Percentiles rank a stretch among this genome's conserved stretches.
phyloP scores from a whole-genome alignment of 2,329 filamentous ascomycete species.

The Botrytis deweyae region DNA sequence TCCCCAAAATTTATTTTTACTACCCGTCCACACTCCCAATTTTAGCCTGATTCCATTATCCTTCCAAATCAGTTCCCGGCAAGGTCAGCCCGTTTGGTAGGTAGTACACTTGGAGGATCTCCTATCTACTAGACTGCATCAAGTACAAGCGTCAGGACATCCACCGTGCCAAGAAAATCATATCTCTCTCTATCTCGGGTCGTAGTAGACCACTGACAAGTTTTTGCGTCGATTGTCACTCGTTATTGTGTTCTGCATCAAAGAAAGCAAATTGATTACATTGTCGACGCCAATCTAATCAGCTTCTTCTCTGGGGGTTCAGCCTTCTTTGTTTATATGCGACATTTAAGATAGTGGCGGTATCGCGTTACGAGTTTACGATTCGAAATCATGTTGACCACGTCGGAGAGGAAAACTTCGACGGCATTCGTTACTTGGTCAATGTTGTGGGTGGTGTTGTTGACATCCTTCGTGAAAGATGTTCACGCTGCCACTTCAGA shows the following conservation, averaged over 20 bases:
- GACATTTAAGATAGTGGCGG: conserved; percentile 1
- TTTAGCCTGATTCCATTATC: not conserved
- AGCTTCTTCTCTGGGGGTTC: conserved; percentile 8
- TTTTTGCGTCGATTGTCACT: conserved; percentile 1
- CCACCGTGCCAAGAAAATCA: conserved; percentile 6
- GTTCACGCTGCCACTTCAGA: conserved; percentile 26
- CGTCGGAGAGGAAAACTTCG: conserved; percentile 18
- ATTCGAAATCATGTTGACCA: conserved; percentile 18
- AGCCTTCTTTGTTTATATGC: conserved; percentile 10
- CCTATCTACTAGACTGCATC: conserved; percentile 7
- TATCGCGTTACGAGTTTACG: not conserved
- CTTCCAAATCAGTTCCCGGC: not conserved
- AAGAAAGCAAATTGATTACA: conserved; percentile 10
- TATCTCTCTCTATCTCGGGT: not conserved
- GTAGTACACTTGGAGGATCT: not conserved
- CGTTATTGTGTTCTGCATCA: conserved; percentile 12
- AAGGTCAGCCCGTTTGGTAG: not conserved
- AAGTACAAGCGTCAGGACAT: conserved; percentile 3
- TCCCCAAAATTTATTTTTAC: not conserved
- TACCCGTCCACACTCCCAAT: not conserved
- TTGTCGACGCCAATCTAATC: conserved; percentile 9
- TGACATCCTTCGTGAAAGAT: not conserved
- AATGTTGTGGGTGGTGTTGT: conserved; percentile 11
- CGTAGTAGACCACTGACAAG: not conserved
- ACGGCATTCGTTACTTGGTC: conserved; percentile 25